phyloP scores from a whole-genome alignment of 139 green algal genomes.

The Zygnema cylindricum region DNA sequence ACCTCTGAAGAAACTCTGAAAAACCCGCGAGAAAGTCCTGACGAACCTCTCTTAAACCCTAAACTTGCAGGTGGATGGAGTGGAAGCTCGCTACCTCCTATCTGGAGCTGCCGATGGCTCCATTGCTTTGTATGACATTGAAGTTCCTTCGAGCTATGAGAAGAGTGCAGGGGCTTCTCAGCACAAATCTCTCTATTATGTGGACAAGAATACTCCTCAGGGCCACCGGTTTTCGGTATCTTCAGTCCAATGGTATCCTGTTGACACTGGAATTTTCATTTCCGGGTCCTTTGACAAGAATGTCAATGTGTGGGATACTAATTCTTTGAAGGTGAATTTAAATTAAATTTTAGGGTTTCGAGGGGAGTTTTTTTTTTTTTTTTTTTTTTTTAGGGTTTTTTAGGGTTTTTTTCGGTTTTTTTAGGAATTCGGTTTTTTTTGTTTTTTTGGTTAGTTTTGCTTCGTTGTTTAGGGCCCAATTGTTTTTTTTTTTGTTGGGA shows the following conservation, averaged over 20 bases:
- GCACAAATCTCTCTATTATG: constrained; percentile 15
- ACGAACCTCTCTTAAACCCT: too few relatives aligned
- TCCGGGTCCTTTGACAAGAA: constrained; percentile 73
- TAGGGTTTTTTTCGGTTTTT: too few relatives aligned
- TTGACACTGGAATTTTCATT: constrained; percentile 84
- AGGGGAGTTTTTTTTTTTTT: too few relatives aligned
- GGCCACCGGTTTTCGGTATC: constrained; percentile 42
- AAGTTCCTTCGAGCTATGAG: background rate
- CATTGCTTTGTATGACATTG: constrained; percentile 25
- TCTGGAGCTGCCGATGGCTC: constrained; percentile 26
- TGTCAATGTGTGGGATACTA: constrained; percentile 69
- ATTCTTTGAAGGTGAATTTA: constrained; percentile 54
- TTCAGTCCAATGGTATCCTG: constrained; percentile 77
- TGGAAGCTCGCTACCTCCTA: constrained; percentile 53
- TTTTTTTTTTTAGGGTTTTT: too few relatives aligned
- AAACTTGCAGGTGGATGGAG: constrained; percentile 43
- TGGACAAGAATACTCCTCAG: constrained; percentile 23
- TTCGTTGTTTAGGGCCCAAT: too few relatives aligned
- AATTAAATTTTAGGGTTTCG: too few relatives aligned
- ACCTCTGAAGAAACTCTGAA: too few relatives aligned
- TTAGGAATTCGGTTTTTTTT: too few relatives aligned
- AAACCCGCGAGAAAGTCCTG: too few relatives aligned
- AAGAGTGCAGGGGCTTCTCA: background rate
- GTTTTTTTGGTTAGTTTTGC: too few relatives aligned
- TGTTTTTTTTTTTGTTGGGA: too few relatives aligned